Evolutionary conservation across 1,284 basidiomycete genomes (phyloP).

Genomic region (Ceratorhiza oryzae-sativae): DNA sequence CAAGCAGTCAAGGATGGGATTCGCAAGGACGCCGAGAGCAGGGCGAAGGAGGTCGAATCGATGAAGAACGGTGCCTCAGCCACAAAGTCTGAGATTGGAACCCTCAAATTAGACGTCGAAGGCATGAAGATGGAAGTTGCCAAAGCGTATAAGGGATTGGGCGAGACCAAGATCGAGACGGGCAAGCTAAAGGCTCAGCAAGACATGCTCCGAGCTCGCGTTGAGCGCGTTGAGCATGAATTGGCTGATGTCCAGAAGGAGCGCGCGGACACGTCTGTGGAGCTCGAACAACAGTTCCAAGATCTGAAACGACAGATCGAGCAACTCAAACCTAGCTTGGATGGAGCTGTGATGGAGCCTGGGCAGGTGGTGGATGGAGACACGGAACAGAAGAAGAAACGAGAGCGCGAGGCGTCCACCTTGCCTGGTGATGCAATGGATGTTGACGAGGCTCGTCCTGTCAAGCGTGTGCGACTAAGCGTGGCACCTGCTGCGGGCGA

Average conservation of each 20-base stretch:
- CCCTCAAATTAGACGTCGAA: neutral
- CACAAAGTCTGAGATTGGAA: neutral
- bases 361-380: neutral
- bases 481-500: neutral
- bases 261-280: constrained; percentile 1
- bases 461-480: constrained; percentile 6
- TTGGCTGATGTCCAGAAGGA: neutral
- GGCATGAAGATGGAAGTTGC: constrained; percentile 2
- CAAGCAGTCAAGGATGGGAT: neutral
- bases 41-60: neutral
- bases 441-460: constrained; percentile 12
- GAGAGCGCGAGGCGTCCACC: neutral
- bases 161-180: neutral
- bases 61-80: neutral
- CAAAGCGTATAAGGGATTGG: neutral
- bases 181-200: neutral
- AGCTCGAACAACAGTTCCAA: neutral
- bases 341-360: neutral
- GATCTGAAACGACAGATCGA: neutral
- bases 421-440: constrained; percentile 4
- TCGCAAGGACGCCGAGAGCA: constrained; percentile 2
- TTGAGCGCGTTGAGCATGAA: neutral
- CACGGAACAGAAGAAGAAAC: constrained; percentile 5
- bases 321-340: neutral
- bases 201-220: neutral